Conservation (phyloP, 2,329 filamentous ascomycete genomes). For the Epicoccum sorghinum region DNA sequence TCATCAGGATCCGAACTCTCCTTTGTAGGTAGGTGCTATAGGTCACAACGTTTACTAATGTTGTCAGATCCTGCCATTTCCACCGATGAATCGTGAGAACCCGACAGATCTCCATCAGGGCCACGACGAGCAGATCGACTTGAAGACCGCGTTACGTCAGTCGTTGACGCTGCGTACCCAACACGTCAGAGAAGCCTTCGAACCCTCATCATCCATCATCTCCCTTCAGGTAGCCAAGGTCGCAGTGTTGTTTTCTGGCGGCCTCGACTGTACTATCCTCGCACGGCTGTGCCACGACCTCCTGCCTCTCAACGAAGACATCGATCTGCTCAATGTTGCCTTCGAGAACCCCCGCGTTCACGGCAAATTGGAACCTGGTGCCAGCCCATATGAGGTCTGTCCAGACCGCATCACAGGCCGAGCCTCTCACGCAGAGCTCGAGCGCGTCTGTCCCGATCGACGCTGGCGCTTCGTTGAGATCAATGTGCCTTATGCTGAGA, state of each 20-base stretch:
- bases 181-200: slow-evolving; percentile 37
- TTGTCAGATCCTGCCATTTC: slow-evolving; percentile 51
- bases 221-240: slow-evolving; percentile 56
- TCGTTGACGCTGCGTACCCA: slow-evolving; percentile 66
- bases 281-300: slow-evolving; percentile 81
- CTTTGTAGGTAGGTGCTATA: slow-evolving; percentile 43
- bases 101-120: not conserved
- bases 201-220: not conserved
- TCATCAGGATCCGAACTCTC: slow-evolving; percentile 14
- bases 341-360: slow-evolving; percentile 87
- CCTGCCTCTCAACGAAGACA: slow-evolving; percentile 68
- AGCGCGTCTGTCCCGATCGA: slow-evolving; percentile 69
- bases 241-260: slow-evolving; percentile 90
- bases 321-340: slow-evolving; percentile 93
- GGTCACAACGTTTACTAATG: slow-evolving; percentile 24
- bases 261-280: slow-evolving; percentile 88
- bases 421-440: slow-evolving; percentile 77
- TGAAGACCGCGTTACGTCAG: slow-evolving; percentile 62
- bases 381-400: slow-evolving; percentile 75
- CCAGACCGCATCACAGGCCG: slow-evolving; percentile 90
- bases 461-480: slow-evolving; percentile 85
- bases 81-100: slow-evolving; percentile 49
- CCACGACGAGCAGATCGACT: slow-evolving; percentile 52
- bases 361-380: slow-evolving; percentile 35
- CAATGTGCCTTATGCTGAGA: slow-evolving; percentile 81